Evolutionary conservation across 2,329 filamentous ascomycete genomes (phyloP), one percentile per base, ranked within the genome.

Genomic region (Cladobotryum protrusum): DNA sequence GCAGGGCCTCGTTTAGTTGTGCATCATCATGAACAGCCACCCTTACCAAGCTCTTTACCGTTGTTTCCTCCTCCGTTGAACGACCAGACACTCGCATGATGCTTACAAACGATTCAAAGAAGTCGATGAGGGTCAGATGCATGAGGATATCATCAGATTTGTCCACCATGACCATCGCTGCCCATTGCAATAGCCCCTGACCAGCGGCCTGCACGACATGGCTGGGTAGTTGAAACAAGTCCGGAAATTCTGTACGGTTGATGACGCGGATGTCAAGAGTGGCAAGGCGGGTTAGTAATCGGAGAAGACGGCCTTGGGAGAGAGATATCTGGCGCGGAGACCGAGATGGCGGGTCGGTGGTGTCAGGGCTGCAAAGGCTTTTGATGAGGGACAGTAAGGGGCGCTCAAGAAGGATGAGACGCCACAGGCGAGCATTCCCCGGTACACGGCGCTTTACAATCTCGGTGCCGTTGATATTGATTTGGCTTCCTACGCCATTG

Each of bases 351-450:
- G 56, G 62, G 13, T 18, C 20, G 59, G 52, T 18, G 7, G 47
- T 19, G 41, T 50, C 73, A 64, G 37, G 65, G 65, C 52, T 45
- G 57, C 66, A 69, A 20, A 59, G 49, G 1, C 53, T 45, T 14
- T 74, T 66, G 17, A 82, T 63, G n/a, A 75, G 62, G 4, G 62
- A 57, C 55, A 80, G 75, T 19, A 73, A 61, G 12, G 72, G 63
- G 1, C 61, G 63, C 42, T 76, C 69, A 19, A 69, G 64, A 42
- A 83, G 73, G 5, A 83, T 61, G 3, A 77, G 65, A 11, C 69
- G 63, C 81, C 80, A 84, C 43, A 84, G 63, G 1, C 70, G 63
- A 2, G 73, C 78, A 48, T 79, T 72, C 0, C 79, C 80, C 0
- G 72, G 70, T 1, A 67, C 52, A 14, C 64, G 70, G 14, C 70